A percentile compares a stretch with the other conserved stretches of the same genome.
These are phyloP conservation scores for Cordyceps fumosorosea DNA, from an alignment of 2,329 filamentous ascomycete genomes.

Conservation along the genomic window DNA sequence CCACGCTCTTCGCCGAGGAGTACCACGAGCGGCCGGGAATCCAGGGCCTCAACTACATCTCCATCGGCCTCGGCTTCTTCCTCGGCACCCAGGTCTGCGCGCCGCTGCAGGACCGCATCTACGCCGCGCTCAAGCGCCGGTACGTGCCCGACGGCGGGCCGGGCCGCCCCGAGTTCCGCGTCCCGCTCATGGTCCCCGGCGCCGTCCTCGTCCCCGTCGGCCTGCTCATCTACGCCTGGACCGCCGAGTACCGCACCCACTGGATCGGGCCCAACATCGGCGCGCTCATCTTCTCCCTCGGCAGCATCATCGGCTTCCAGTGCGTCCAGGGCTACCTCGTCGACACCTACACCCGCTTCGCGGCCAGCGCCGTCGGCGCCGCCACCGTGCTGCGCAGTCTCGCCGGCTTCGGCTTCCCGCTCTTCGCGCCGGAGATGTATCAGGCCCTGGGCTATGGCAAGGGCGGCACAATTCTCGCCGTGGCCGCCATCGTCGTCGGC, in stretches of 20 bases:
- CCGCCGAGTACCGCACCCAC: slow-evolving; percentile 33
- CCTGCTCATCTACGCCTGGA: slow-evolving; percentile 41
- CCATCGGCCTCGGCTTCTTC: slow-evolving; percentile 23
- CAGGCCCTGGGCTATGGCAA: slow-evolving; percentile 33
- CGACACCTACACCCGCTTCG: slow-evolving; percentile 40
- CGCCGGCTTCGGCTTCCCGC: slow-evolving; percentile 45
- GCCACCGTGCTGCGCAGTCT: slow-evolving; percentile 39
- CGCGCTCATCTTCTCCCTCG: slow-evolving; percentile 30
- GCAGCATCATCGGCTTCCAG: slow-evolving; percentile 36
- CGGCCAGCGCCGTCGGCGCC: slow-evolving; percentile 39
- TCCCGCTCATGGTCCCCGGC: slow-evolving; percentile 36
- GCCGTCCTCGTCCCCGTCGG: slow-evolving; percentile 36
- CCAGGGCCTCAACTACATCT: slow-evolving; percentile 29
- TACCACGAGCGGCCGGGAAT: slow-evolving; percentile 51
- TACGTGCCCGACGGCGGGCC: slow-evolving; percentile 27
- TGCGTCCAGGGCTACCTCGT: slow-evolving; percentile 41
- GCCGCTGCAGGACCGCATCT: slow-evolving; percentile 39
- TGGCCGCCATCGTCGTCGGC: slow-evolving; percentile 32
- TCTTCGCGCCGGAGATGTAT: slow-evolving; percentile 44
- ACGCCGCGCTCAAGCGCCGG: slow-evolving; percentile 35
- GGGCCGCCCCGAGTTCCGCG: slow-evolving; percentile 36
- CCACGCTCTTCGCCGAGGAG: slow-evolving; percentile 49
- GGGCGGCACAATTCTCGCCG: slow-evolving; percentile 37
- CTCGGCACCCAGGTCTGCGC: slow-evolving; percentile 32
- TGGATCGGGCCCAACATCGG: slow-evolving; percentile 42